Conservation (phyloP, 2,329 filamentous ascomycete genomes). For the Alternaria ventricosa region DNA sequence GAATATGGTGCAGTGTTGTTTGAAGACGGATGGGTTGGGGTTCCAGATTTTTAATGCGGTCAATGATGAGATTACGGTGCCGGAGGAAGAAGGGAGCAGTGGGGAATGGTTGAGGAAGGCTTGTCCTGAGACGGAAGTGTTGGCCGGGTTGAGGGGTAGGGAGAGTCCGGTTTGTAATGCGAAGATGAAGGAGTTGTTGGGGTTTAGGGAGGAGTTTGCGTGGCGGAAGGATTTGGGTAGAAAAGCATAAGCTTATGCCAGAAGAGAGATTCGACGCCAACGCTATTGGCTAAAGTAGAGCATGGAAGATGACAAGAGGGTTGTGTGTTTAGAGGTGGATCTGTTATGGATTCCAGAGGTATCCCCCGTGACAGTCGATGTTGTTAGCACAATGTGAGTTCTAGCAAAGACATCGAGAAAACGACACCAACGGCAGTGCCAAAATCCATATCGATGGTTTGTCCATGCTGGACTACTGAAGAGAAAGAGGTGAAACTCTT, state of each 20-base stretch:
- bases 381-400: not conserved
- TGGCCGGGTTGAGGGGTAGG: constrained; percentile 59
- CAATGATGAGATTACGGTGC: constrained; percentile 63
- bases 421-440: not conserved
- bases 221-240: constrained; percentile 48
- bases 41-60: constrained; percentile 70
- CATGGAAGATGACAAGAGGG: not conserved
- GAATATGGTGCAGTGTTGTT: constrained; percentile 62
- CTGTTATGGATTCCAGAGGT: not conserved
- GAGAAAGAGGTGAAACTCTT: not conserved
- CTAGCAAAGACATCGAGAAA: not conserved
- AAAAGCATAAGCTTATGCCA: not conserved
- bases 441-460: not conserved
- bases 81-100: constrained; percentile 46
- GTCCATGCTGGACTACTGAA: not conserved
- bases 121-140: constrained; percentile 58
- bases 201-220: constrained; percentile 63
- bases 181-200: constrained; percentile 64
- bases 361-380: not conserved
- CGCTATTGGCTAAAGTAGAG: not conserved
- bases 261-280: too few species aligned
- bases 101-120: constrained; percentile 57
- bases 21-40: constrained; percentile 62
- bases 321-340: not conserved
- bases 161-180: constrained; percentile 66